Conservation (phyloP, 176 grass and related monocot genomes). For the Aegilops sharonensis region DNA sequence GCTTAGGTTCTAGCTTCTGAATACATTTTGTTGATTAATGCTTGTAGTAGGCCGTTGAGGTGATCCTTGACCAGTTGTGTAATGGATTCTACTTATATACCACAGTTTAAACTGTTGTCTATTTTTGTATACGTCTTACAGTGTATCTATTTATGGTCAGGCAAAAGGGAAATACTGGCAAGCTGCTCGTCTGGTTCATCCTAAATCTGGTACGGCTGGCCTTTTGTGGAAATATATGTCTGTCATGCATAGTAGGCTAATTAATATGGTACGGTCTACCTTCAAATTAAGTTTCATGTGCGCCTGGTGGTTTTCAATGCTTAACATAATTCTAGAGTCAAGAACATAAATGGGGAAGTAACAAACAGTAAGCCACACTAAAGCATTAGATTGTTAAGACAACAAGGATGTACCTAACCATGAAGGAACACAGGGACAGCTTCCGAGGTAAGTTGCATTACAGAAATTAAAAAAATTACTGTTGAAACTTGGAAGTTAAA, state of each 20-base stretch:
- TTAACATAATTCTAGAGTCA: not conserved
- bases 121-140: not conserved
- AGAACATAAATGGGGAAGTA: not conserved
- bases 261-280: too few relatives aligned
- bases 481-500: not conserved
- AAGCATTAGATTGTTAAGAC: not conserved
- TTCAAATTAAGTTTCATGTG: not conserved
- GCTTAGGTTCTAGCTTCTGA: not conserved
- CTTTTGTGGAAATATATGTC: constrained; percentile 9
- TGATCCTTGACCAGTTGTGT: constrained; percentile 13
- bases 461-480: not conserved
- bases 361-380: constrained; percentile 9
- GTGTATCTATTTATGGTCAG: constrained; percentile 38
- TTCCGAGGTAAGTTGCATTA: constrained; percentile 4
- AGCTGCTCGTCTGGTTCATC: constrained; percentile 33
- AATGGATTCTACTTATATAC: not conserved
- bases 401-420: not conserved
- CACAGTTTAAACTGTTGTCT: not conserved
- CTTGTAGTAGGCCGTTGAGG: not conserved
- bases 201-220: constrained; percentile 27
- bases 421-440: not conserved
- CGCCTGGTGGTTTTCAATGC: not conserved
- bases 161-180: constrained; percentile 21
- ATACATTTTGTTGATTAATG: constrained; percentile 9
- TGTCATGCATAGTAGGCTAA: not conserved